Base-by-base conservation (phyloP, 805 yeast genomes). In the Metschnikowia borealis region DNA sequence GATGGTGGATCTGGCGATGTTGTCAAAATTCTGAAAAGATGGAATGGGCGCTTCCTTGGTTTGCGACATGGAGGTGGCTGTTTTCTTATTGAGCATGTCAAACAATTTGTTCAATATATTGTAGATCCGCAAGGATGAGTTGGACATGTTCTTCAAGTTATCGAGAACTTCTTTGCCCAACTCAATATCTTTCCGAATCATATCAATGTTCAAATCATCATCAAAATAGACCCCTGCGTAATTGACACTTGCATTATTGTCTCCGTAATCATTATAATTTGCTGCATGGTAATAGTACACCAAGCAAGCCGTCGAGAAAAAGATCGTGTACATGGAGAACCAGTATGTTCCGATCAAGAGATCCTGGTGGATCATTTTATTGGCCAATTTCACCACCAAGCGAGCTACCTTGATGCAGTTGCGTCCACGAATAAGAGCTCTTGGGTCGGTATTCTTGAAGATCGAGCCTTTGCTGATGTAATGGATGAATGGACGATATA, bases 401-500 rank as follows among this genome's bases (percentile, higher is more conserved):
- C 94, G 75, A 0, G 96, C 91, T 8, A 88, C 89, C 57, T 85
- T 82, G 48, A 90, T 84, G 68, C 97, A 90, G 59, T 87, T 87
- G 58, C 85, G 78, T 0, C 96, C 95, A 63, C 89, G 78, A 11
- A 82, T 82, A 36, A 84, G 74, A 15, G 90, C 85, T 51, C 82
- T 74, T 40, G 83, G 78, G 58, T 82, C 86, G 1, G 71, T 62
- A 11, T 60, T 55, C 32, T 63, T 62, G n/a, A 60, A 54, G 42
- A 62, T 60, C 32, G 62, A 51, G 41, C 80, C 82, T 46, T 86
- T 83, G 33, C 88, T 79, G 47, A 86, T 79, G 63, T 85, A 88
- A 68, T 89, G 96, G 57, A 90, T 86, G 63, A 89, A 90, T 1
- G 97, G 97, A 46, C 96, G 79, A 61, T 89, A 90, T 14, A 90